phyloP scores from a whole-genome alignment of 106 monocot species.

The Amphibolis antarctica region DNA sequence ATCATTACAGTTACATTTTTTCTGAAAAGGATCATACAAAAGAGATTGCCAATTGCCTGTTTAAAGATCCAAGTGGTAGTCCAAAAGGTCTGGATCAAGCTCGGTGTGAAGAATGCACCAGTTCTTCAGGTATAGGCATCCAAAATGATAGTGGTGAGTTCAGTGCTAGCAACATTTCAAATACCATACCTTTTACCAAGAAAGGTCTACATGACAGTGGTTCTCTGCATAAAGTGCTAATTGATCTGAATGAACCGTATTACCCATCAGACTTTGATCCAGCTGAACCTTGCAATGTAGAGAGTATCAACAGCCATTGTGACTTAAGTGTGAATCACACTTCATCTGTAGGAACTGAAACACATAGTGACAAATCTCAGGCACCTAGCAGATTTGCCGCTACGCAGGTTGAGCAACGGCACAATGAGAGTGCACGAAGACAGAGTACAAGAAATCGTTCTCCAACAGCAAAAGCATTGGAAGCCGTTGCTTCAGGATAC shows the following conservation, averaged over 20 bases:
- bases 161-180: neutral
- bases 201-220: neutral
- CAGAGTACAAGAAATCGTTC: constrained; percentile 79
- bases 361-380: neutral
- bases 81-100: neutral
- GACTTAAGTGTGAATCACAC: neutral
- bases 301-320: neutral
- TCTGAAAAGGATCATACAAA: neutral
- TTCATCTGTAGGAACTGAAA: neutral
- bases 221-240: neutral
- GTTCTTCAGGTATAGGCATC: neutral
- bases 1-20: neutral
- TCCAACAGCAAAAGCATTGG: constrained; percentile 63
- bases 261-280: neutral
- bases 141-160: neutral
- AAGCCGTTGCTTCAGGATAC: constrained; percentile 78
- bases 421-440: constrained; percentile 22
- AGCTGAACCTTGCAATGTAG: neutral
- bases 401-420: constrained; percentile 1
- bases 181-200: neutral
- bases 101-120: neutral
- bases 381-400: neutral
- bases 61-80: neutral
- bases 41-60: neutral
- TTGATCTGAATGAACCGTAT: constrained; percentile 8